A percentile compares a stretch with the other conserved stretches of the same genome.
Conservation (phyloP, 225 moss, liverwort and hornwort species). For the Polytrichum commune region DNA sequence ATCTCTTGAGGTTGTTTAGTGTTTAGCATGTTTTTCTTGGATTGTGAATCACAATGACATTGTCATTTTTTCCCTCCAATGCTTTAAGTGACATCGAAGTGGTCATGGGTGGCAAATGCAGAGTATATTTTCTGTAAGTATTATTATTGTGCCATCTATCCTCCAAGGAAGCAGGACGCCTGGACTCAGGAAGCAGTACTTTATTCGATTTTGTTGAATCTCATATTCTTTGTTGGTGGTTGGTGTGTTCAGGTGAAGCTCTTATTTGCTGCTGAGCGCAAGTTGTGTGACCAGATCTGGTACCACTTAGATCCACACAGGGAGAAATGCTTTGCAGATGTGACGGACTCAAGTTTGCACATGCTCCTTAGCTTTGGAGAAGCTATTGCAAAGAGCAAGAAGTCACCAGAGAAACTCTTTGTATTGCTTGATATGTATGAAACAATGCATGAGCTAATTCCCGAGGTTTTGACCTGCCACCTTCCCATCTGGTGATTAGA, state of each 20-base stretch:
- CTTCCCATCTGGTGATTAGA: neutral
- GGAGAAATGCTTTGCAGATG: constrained; percentile 75
- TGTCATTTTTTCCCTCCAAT: too few relatives aligned
- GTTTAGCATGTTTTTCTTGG: too few relatives aligned
- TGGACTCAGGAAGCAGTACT: too few relatives aligned
- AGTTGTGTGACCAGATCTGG: constrained; percentile 82
- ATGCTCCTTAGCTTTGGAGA: constrained; percentile 84
- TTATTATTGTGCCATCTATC: too few relatives aligned
- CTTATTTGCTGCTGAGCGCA: constrained; percentile 70
- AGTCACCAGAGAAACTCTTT: constrained; percentile 73
- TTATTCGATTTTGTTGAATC: too few relatives aligned
- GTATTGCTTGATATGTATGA: constrained; percentile 85
- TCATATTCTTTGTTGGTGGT: too few relatives aligned
- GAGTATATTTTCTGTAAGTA: too few relatives aligned
- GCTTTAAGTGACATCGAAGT: too few relatives aligned
- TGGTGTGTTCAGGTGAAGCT: constrained; percentile 57
- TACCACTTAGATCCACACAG: constrained; percentile 70
- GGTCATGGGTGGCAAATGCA: too few relatives aligned
- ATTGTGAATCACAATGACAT: too few relatives aligned
- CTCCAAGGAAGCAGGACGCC: neutral
- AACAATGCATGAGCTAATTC: constrained; percentile 73
- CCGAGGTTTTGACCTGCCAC: constrained; percentile 43
- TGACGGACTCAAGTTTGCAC: constrained; percentile 69
- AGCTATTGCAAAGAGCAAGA: constrained; percentile 74
- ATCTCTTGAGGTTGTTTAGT: too few relatives aligned